Evolutionary conservation across 2,329 filamentous ascomycete species (phyloP).

Genomic region (Penicillium sp.): DNA sequence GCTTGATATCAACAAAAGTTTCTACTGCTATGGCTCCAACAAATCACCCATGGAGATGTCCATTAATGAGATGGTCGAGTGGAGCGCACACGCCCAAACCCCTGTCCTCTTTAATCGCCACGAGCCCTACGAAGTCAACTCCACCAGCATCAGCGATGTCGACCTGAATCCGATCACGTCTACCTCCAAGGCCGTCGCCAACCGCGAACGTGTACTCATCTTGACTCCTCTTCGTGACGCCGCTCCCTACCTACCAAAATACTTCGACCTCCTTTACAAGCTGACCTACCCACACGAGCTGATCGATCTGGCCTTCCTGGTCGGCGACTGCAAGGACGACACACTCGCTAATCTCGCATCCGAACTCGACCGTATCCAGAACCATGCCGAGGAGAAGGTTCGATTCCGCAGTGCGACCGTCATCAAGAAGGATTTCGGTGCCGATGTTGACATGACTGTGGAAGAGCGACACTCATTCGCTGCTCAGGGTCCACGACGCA

Average conservation of each 20-base stretch:
- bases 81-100: conserved; percentile 84
- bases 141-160: conserved; percentile 72
- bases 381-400: conserved; percentile 68
- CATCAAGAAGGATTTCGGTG: conserved; percentile 87
- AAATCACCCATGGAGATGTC: conserved; percentile 97
- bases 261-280: conserved; percentile 88
- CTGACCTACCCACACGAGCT: conserved; percentile 92
- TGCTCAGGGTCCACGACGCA: conserved; percentile 85
- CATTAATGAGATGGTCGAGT: conserved; percentile 82
- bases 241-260: conserved; percentile 74
- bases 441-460: conserved; percentile 72
- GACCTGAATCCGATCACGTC: conserved; percentile 84
- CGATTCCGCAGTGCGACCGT: conserved; percentile 84
- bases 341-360: conserved; percentile 81
- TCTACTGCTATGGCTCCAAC: conserved; percentile 93
- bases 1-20: conserved; percentile 55
- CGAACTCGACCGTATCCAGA: conserved; percentile 86
- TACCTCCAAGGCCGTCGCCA: conserved; percentile 72
- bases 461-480: conserved; percentile 80
- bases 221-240: conserved; percentile 92
- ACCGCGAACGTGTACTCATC: conserved; percentile 85
- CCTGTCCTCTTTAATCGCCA: conserved; percentile 97
- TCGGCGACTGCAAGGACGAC: conserved; percentile 88
- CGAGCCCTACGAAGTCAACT: conserved; percentile 79
- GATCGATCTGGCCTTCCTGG: conserved; percentile 92